These are phyloP conservation scores for Penicillium sp. DNA, from an alignment of 2,329 filamentous ascomycete species.

Conservation along the genomic window DNA sequence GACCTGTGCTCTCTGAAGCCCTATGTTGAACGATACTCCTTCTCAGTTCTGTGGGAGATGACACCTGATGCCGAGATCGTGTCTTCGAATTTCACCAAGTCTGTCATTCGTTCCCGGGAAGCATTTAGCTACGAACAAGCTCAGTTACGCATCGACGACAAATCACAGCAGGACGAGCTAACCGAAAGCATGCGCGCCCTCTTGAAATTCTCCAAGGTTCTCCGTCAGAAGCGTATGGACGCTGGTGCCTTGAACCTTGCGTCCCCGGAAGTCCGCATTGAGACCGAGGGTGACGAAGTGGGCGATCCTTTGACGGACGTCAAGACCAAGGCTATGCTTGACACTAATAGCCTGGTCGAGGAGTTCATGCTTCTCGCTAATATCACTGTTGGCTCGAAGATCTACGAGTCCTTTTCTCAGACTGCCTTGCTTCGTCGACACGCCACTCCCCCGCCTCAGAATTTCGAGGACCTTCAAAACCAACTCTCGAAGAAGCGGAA, in stretches of 20 bases:
- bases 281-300: conserved; percentile 91
- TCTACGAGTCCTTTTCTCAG: conserved; percentile 89
- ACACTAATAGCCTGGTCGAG: conserved; percentile 96
- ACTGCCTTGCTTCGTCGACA: conserved; percentile 92
- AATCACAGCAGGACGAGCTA: conserved; percentile 80
- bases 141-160: conserved; percentile 88
- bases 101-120: conserved; percentile 92
- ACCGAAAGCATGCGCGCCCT: conserved; percentile 86
- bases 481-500: conserved; percentile 85
- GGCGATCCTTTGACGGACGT: conserved; percentile 88
- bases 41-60: conserved; percentile 86
- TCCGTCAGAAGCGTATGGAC: conserved; percentile 93
- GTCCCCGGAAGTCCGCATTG: conserved; percentile 95
- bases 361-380: conserved; percentile 99
- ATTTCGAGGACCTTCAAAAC: conserved; percentile 90
- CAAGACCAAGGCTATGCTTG: conserved; percentile 88
- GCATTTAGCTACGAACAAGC: conserved; percentile 98
- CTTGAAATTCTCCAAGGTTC: conserved; percentile 83
- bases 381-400: conserved; percentile 85
- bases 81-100: conserved; percentile 87
- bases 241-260: conserved; percentile 92
- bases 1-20: conserved; percentile 96
- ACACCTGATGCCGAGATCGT: conserved; percentile 81
- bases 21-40: conserved; percentile 90
- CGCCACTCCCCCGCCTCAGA: conserved; percentile 86